Evolutionary conservation across 768 basidiomycete species (phyloP), one percentile per base, ranked within the genome.

Genomic region (Melanogaster broomeanus): DNA sequence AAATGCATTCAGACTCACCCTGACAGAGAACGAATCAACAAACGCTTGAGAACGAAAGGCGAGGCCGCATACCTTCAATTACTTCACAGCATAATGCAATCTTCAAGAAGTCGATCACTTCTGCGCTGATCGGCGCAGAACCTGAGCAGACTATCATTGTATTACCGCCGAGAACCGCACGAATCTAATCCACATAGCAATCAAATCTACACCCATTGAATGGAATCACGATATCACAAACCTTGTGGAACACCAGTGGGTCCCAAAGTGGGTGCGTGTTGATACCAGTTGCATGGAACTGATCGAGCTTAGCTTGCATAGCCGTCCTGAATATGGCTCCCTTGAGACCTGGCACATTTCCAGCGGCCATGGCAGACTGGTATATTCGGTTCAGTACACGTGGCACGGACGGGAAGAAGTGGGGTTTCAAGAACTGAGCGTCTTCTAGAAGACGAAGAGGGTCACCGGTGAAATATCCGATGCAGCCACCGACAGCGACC

Each of bases 51-150:
- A 48, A 49, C 21, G 11, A 38, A 25, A 28, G 35, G 35, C 27
- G 18, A 35, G 28, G 22, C 44, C 38, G 19, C 19, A 45, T 58
- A 89, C 87, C 96, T 85, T 94, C 94, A 27, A 75, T 58, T 8
- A 94, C 78, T 41, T 90, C 84, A 63, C 86, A 88, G 19, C 73
- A 72, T 53, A 93, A 79, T 9, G 87, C 84, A 61, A 98, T 83
- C 69, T 88, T 93, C 56, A 98, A 71, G 74, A 98, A 95, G 65
- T 98, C 89, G 61, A 96, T 80, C 15, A 94, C 93, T 34, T 93
- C 87, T 0, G 75, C 62, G 48, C 83, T 85, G 60, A 98, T 90
- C 2, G 97, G 96, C 18, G 97, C 97, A 22, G 92, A 91, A 11
- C 97, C 97, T 21, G 81, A 82, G 38, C 81, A 77, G 25, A 97